phyloP scores from a whole-genome alignment of 2,329 filamentous ascomycete species.

The Monilinia laxa region DNA sequence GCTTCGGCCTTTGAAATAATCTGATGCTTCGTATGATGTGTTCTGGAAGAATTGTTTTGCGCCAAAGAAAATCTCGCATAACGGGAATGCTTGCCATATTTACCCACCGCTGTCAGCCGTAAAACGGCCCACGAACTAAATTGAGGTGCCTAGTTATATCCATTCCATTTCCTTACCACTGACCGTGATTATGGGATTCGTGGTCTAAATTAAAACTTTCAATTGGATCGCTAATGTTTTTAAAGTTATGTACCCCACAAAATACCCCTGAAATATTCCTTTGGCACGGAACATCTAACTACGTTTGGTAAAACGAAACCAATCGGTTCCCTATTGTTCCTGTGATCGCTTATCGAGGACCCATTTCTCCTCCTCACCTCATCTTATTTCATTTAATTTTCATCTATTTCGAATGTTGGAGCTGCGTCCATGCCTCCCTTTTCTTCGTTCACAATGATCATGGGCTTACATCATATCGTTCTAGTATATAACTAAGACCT shows the following conservation, averaged over 20 bases:
- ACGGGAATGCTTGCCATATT: neutral
- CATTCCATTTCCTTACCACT: neutral
- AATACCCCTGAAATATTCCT: neutral
- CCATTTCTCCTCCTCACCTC: constrained; percentile 14
- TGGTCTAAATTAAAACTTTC: neutral
- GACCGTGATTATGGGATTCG: neutral
- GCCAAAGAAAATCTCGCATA: constrained; percentile 5
- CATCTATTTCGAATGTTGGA: constrained; percentile 9
- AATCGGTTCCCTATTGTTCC: neutral
- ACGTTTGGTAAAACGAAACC: constrained; percentile 12
- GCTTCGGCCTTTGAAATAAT: no score
- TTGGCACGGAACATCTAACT: constrained; percentile 3
- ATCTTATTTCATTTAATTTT: constrained; percentile 21
- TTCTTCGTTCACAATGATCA: neutral
- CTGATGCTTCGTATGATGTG: neutral
- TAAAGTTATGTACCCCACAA: constrained; percentile 7
- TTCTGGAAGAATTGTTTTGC: constrained; percentile 13
- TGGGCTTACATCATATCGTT: neutral
- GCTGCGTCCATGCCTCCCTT: neutral
- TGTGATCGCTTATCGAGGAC: constrained; percentile 12
- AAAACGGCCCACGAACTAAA: neutral
- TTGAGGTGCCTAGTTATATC: neutral
- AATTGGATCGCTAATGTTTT: neutral
- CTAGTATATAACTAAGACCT: neutral
- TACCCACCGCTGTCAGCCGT: neutral